phyloP scores from a whole-genome alignment of 192 early-diverging fungal genomes.

The Backusella liffmaniae region DNA sequence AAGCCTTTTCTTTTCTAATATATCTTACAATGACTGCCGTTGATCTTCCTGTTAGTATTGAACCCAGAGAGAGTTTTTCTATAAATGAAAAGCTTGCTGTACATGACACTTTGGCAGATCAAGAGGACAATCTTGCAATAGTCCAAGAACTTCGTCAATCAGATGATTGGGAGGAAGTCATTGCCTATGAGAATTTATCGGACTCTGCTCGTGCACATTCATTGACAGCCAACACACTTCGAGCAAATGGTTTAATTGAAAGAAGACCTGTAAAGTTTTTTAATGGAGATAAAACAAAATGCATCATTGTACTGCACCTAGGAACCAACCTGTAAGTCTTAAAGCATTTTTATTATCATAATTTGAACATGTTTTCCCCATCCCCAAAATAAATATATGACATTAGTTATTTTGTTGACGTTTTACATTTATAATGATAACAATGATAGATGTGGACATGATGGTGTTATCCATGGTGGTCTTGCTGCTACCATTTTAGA shows the following conservation, averaged over 20 bases:
- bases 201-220: constrained; percentile 29
- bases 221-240: constrained; percentile 40
- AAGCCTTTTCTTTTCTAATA: background rate
- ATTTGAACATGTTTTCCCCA: background rate
- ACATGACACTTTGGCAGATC: constrained; percentile 2
- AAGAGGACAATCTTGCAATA: constrained; percentile 9
- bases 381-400: background rate
- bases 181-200: constrained; percentile 32
- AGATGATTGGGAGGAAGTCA: constrained; percentile 25
- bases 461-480: constrained; percentile 78
- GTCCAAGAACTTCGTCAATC: constrained; percentile 17
- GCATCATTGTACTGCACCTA: constrained; percentile 60
- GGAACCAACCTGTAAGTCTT: constrained; percentile 52
- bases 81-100: background rate
- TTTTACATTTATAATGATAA: constrained; percentile 4
- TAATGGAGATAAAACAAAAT: constrained; percentile 48
- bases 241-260: constrained; percentile 52
- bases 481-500: constrained; percentile 44
- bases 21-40: constrained; percentile 11
- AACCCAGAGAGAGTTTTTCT: background rate
- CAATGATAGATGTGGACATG: constrained; percentile 60
- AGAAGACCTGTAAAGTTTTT: constrained; percentile 53
- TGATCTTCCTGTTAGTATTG: background rate
- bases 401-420: background rate
- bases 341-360: background rate